Conservation (phyloP, 202 grass and related monocot species). For the Elaeis oleifera region DNA sequence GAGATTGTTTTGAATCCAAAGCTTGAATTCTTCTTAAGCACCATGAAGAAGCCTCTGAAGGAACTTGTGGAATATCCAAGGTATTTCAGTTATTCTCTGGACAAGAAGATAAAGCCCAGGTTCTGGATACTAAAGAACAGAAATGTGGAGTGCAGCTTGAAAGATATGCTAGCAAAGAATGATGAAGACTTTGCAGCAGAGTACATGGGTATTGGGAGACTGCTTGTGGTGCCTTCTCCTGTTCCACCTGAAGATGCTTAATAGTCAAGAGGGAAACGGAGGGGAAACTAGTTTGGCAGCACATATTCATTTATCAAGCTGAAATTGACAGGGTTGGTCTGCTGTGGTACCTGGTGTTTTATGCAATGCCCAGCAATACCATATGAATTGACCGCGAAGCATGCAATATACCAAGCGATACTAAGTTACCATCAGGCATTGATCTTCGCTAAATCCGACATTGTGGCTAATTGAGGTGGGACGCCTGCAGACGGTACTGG, state of each 20-base stretch:
- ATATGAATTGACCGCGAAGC: too few relatives aligned
- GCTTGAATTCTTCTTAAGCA: constrained; percentile 63
- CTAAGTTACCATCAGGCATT: too few relatives aligned
- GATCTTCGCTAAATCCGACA: too few relatives aligned
- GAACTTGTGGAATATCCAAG: constrained; percentile 70
- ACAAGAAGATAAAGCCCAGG: constrained; percentile 62
- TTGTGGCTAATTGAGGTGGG: too few relatives aligned
- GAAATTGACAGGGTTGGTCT: too few relatives aligned
- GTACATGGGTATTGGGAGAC: constrained; percentile 40
- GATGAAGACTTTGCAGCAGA: constrained; percentile 66
- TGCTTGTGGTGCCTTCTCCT: constrained; percentile 26
- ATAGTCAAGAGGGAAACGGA: background rate
- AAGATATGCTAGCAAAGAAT: constrained; percentile 69
- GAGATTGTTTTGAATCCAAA: constrained; percentile 72
- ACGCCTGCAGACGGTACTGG: too few relatives aligned
- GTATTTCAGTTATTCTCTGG: constrained; percentile 85
- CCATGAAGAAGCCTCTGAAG: constrained; percentile 60
- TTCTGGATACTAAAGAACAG: constrained; percentile 46
- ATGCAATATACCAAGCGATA: too few relatives aligned
- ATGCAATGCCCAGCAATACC: too few relatives aligned
- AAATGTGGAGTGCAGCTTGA: constrained; percentile 60
- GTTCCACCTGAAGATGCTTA: background rate
- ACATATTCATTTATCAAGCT: too few relatives aligned
- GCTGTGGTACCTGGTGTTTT: too few relatives aligned
- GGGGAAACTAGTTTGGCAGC: too few relatives aligned